Conservation (phyloP, 768 basidiomycete genomes). For the Strobilomyces dryophilus region DNA sequence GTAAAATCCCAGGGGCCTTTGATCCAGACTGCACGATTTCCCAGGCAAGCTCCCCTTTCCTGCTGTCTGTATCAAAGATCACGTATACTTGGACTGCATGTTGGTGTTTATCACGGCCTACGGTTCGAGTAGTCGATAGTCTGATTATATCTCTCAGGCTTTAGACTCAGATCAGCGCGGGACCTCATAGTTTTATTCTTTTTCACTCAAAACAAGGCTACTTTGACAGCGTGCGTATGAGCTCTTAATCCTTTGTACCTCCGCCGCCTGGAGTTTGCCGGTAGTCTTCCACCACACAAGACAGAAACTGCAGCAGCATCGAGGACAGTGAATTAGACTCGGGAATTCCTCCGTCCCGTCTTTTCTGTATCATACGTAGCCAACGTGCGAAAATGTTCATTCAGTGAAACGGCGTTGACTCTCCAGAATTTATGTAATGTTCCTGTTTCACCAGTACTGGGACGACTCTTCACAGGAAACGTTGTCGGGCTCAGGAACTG, state of each 20-base stretch:
- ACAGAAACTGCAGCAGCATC: constrained; percentile 8
- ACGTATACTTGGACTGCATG: constrained; percentile 21
- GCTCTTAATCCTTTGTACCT: constrained; percentile 3
- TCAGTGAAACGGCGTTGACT: not conserved
- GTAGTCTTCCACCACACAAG: constrained; percentile 2
- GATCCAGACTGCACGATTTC: constrained; percentile 12
- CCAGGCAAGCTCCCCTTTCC: constrained; percentile 19
- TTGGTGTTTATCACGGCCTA: constrained; percentile 6
- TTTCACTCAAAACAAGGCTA: constrained; percentile 4
- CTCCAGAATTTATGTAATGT: constrained; percentile 10
- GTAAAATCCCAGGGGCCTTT: constrained; percentile 4
- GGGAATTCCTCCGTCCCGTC: not conserved
- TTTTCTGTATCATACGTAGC: constrained; percentile 2
- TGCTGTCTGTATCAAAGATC: constrained; percentile 18
- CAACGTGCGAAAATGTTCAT: constrained; percentile 10
- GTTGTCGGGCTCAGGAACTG: constrained; percentile 1
- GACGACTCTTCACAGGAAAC: not conserved
- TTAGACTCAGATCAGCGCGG: constrained; percentile 13
- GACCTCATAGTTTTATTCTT: constrained; percentile 7
- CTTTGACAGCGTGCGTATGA: constrained; percentile 25
- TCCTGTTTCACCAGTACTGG: constrained; percentile 7
- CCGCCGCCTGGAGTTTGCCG: constrained; percentile 15
- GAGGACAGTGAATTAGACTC: constrained; percentile 6
- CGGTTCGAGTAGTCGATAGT: constrained; percentile 6
- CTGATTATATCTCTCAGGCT: constrained; percentile 24